A percentile compares a stretch with the other conserved stretches of the same genome.
Evolutionary conservation across 2,329 filamentous ascomycete species (phyloP).

Genomic region (Aspergillus nomiae): DNA sequence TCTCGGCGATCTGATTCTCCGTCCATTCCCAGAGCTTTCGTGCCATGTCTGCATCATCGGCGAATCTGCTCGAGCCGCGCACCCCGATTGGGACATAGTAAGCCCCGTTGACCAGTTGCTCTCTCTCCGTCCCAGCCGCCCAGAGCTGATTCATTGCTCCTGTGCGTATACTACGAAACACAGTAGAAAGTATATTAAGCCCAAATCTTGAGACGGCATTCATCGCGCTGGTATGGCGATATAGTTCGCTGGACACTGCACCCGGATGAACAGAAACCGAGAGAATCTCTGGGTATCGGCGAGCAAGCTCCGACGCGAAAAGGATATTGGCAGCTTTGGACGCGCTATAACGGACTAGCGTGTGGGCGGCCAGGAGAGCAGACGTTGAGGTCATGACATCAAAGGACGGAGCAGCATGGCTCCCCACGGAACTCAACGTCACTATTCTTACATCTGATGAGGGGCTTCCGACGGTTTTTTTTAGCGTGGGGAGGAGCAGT

Average conservation of each 20-base stretch:
- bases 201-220: conserved; percentile 27
- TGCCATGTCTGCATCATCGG: conserved; percentile 35
- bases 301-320: conserved; percentile 49
- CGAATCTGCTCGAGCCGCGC: conserved; percentile 29
- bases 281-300: conserved; percentile 46
- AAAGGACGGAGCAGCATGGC: conserved; percentile 36
- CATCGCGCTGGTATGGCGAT: conserved; percentile 30
- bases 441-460: conserved; percentile 40
- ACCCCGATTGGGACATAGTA: conserved; percentile 47
- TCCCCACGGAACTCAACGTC: conserved; percentile 40
- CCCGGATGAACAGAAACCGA: conserved; percentile 55
- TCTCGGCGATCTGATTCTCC: conserved; percentile 35
- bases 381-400: conserved; percentile 41
- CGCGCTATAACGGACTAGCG: conserved; percentile 53
- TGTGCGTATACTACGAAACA: conserved; percentile 35
- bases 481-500: conserved; percentile 45
- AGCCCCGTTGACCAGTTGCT: conserved; percentile 38
- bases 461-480: conserved; percentile 33
- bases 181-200: conserved; percentile 21
- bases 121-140: conserved; percentile 37
- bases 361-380: conserved; percentile 35
- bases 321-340: conserved; percentile 55
- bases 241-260: conserved; percentile 45
- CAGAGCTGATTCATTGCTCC: conserved; percentile 47
- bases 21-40: conserved; percentile 49